Base-by-base conservation (phyloP, 441 rosid species). In the Breynia disticha region DNA sequence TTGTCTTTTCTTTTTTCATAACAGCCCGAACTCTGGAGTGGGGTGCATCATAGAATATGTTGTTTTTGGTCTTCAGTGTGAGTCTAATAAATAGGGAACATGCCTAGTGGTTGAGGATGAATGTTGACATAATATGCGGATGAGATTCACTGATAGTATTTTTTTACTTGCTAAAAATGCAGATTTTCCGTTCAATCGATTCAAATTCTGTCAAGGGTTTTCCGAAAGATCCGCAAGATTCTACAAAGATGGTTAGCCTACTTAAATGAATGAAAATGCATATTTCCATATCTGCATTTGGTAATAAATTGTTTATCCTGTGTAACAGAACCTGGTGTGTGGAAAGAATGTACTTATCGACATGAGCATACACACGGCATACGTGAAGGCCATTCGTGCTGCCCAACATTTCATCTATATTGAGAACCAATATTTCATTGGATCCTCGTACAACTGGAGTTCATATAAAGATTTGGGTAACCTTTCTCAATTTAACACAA, bases 361-460 rank as follows among this genome's bases (percentile, higher is more conserved):
- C 80, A 87, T 84, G 96, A 94, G 99, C 80, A 94, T 94, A 72
- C 99, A 94, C 69, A 80, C 91, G 14, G 99, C 99, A 46, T 94
- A 90, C 61, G 90, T 94, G 54, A 83, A 85, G 62, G 99, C 97
- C 72, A 90, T 94, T 54, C 97, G 99, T 59, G 70, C 94, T 48
- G 99, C 99, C 44, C 97, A 94, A 73, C 95, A 90, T 68, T 94
- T 79, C 64, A 90, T 94, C 59, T 94, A 94, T 66, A 87, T 94
- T 16, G 99, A 94, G 76, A 94, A 94, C 63, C 98, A 94, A 69
- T 94, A 94, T 65, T 94, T 94, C 70, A 76, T 94, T 67, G 97
- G 97, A 20, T 90, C 97, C 48, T 83, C 99, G 5, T 90, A 67
- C 75, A 83, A 74, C 64, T 94, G 99, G 99, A 73, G 66, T 69